Evolutionary conservation across 495 filamentous ascomycete species (phyloP), one percentile per base, ranked within the genome.

Genomic region (Aspergillus affinis): DNA sequence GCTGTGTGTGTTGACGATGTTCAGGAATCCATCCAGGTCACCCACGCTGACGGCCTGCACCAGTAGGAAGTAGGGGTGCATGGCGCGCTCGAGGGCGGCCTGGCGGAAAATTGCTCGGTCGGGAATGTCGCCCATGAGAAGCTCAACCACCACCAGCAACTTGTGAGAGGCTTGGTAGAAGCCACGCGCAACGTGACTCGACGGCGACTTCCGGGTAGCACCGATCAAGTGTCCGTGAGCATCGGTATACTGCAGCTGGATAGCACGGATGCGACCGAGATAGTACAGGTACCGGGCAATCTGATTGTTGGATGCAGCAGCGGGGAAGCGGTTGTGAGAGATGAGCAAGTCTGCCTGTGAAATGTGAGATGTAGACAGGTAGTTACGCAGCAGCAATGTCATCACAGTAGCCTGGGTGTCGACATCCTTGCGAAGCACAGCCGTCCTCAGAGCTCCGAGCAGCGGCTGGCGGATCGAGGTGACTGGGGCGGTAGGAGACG

Each of bases 121-220:
- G 29, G 94, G 94, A 62, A 98, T 98, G 74, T 98, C 94, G 54
- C 94, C 94, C 95, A 98, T 98, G 48, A 98, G 81, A 58, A 98
- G 80, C 76, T 98, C 94, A 9, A 98, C 95, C 10, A 98, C 92
- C 7, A 97, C 85, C 60, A 97, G 76, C 41, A 98, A 82, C 79
- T 98, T 98, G 64, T 90, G 94, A 10, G 95, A 91, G 41, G 92
- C 91, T 69, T 96, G 94, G 64, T 95, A 91, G 75, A 98, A 98
- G 1, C 94, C 94, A 48, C 91, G 84, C 6, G 94, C 94, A 62
- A 89, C 89, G 52, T 88, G 82, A 67, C 89, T 96, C 55, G 93
- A 89, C 3, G 94, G 95, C 1, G 94, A 92, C 72, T 98, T 98
- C 51, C 94, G 87, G 29, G 92, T 97, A 29, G 94, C 94, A 26